Evolutionary conservation across 116 monocot genomes (phyloP), one percentile per base, ranked within the genome.

Genomic region (Papilionanthe hybrid): DNA sequence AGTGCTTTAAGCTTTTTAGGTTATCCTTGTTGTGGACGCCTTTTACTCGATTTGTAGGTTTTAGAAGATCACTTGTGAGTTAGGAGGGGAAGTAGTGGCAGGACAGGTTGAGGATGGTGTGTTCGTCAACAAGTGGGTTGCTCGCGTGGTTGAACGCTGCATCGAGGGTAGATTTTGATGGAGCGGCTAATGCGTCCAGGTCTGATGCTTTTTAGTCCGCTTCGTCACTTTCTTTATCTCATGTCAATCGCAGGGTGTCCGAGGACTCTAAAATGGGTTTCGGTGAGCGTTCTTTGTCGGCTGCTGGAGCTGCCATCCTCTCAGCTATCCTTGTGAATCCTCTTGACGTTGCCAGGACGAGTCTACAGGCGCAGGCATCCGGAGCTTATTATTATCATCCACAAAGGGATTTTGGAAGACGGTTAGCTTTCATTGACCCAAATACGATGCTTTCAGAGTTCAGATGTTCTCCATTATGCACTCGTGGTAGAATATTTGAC

Each of bases 361-460:
- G 94, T 81, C 86, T 97, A 79, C 97, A 97, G 78, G 94, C 94
- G 30, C 97, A 97, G 78, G 97, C 92, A n/a, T 94, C 94, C 2
- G 94, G 92, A 28, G 86, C 91, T 72, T 82, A 85, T 9, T 91
- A 90, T 77, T 75, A 86, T 75, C 83, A 87, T 11, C 15, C 79
- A 1, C 79, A 84, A 75, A 79, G 86, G 28, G 81, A 86, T 20
- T 78, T 86, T 55, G 78, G 83, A 32, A 82, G 88, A 9, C 85
- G 67, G 47, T 84, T 93, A 79, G 84, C 89, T 9, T 86, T 87
- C 10, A 72, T 92, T 77, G 86, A 89, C 32, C 84, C 92, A 23
- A 84, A 87, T 30, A 79, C 81, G 81, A 93, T 96, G 88, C 5
- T 3, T 45, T 45, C 93, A 45, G 4, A 45, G 32, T 32, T 32